phyloP scores from a whole-genome alignment of 2,329 filamentous ascomycete species.

The Cordyceps pruinosa region DNA sequence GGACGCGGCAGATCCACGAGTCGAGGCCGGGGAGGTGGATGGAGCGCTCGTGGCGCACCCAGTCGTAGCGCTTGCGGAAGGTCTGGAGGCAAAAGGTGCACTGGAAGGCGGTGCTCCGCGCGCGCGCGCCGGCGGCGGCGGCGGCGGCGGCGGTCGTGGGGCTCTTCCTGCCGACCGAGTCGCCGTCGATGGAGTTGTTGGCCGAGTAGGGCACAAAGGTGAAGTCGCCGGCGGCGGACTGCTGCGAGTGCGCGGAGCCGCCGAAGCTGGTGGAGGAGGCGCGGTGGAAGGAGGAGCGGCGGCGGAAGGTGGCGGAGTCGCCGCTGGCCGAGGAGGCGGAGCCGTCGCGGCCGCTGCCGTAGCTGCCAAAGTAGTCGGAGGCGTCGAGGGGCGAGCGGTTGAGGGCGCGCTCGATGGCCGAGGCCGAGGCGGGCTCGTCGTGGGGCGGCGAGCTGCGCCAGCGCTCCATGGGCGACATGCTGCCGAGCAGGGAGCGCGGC shows the following conservation, averaged over 20 bases:
- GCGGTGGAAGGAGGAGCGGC: slow-evolving; percentile 10
- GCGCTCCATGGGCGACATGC: slow-evolving; percentile 41
- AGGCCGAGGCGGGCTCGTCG: slow-evolving; percentile 34
- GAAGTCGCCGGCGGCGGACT: neutral
- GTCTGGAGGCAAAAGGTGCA: slow-evolving; percentile 33
- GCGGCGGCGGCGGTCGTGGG: neutral
- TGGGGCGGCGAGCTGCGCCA: slow-evolving; percentile 37
- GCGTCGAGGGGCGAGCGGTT: neutral
- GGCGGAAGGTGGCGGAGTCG: slow-evolving; percentile 22
- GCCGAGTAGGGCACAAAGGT: slow-evolving; percentile 4
- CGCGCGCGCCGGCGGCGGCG: neutral
- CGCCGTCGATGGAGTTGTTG: slow-evolving; percentile 11
- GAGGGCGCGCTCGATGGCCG: slow-evolving; percentile 32
- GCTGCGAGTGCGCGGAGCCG: slow-evolving; percentile 13
- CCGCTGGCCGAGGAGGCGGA: slow-evolving; percentile 26
- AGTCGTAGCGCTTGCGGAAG: slow-evolving; percentile 36
- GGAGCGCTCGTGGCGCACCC: slow-evolving; percentile 43
- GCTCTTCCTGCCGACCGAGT: neutral
- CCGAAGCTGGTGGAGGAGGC: slow-evolving; percentile 18
- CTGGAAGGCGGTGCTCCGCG: slow-evolving; percentile 23
- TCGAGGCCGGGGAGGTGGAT: slow-evolving; percentile 38
- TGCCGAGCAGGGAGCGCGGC: slow-evolving; percentile 26
- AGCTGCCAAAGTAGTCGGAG: slow-evolving; percentile 17
- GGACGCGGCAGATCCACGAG: slow-evolving; percentile 44
- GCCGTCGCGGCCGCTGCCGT: slow-evolving; percentile 20